phyloP scores from a whole-genome alignment of 2,329 filamentous ascomycete species.

The Plenodomus tracheiphilus region DNA sequence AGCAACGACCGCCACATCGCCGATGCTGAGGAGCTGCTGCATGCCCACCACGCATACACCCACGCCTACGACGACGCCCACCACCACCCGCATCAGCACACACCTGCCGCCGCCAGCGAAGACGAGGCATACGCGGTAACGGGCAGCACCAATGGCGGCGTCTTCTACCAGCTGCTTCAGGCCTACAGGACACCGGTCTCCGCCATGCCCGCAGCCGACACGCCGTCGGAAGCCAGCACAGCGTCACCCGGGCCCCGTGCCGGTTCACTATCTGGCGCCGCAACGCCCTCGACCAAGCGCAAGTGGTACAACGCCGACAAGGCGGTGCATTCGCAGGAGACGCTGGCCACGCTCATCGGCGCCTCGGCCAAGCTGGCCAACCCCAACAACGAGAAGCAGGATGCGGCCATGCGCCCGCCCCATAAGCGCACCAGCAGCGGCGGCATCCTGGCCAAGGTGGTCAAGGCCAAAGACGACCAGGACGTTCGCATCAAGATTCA shows the following conservation, averaged over 20 bases:
- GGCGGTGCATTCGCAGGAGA: slow-evolving; percentile 30
- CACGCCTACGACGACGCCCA: slow-evolving; percentile 1
- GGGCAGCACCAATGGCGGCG: slow-evolving; percentile 31
- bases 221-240: slow-evolving; percentile 19
- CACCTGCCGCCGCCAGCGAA: slow-evolving; percentile 1
- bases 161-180: slow-evolving; percentile 39
- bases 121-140: slow-evolving; percentile 31
- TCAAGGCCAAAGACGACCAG: slow-evolving; percentile 46
- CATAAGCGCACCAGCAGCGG: slow-evolving; percentile 26
- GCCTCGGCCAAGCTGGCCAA: slow-evolving; percentile 35
- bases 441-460: slow-evolving; percentile 29
- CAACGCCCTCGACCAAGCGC: slow-evolving; percentile 25
- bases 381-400: slow-evolving; percentile 26
- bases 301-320: slow-evolving; percentile 40
- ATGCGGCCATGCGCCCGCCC: slow-evolving; percentile 13
- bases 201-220: slow-evolving; percentile 8
- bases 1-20: slow-evolving; percentile 16
- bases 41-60: slow-evolving; percentile 18
- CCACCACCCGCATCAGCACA: neutral
- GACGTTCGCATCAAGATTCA: slow-evolving; percentile 62
- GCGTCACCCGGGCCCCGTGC: slow-evolving; percentile 14
- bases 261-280: slow-evolving; percentile 22
- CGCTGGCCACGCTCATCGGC: slow-evolving; percentile 34
- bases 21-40: slow-evolving; percentile 27
- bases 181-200: slow-evolving; percentile 32